These are phyloP conservation scores for Schizochytrium sp. DNA, from an alignment of 108 stramenopile genomes.

Conservation along the genomic window DNA sequence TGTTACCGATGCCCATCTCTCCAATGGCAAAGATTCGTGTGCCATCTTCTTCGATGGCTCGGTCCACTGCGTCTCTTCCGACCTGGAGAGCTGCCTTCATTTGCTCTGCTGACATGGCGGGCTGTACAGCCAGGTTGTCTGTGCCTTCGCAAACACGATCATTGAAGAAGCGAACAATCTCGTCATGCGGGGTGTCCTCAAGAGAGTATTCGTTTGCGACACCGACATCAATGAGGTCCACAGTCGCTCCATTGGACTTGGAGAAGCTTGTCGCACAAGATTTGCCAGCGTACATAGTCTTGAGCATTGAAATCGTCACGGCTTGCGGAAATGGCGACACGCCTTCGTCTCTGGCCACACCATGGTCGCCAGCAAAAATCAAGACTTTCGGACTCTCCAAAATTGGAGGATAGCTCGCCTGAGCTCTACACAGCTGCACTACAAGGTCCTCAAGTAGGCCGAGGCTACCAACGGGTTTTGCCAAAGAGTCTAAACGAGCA, in stretches of 20 bases:
- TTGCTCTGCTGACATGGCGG: constrained; percentile 81
- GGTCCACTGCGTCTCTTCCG: constrained; percentile 69
- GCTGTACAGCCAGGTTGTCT: constrained; percentile 74
- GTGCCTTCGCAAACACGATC: constrained; percentile 70
- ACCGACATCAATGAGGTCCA: constrained; percentile 83
- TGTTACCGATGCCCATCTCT: constrained; percentile 88
- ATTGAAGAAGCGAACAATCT: constrained; percentile 70
- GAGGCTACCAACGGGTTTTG: constrained; percentile 84
- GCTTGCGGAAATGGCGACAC: constrained; percentile 82
- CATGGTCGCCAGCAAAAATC: constrained; percentile 86
- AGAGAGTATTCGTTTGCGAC: constrained; percentile 67
- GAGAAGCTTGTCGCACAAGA: constrained; percentile 81
- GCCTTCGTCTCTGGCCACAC: constrained; percentile 72
- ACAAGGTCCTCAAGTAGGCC: constrained; percentile 84
- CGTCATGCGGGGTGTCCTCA: constrained; percentile 63
- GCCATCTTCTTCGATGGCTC: constrained; percentile 63
- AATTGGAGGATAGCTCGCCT: constrained; percentile 69
- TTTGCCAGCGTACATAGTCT: constrained; percentile 75
- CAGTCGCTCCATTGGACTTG: constrained; percentile 69
- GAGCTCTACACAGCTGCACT: constrained; percentile 77
- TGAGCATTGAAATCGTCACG: constrained; percentile 78
- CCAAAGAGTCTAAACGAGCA: constrained; percentile 77
- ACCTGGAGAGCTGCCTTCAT: constrained; percentile 69
- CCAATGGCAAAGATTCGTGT: constrained; percentile 76
- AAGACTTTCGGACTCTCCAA: constrained; percentile 58